Evolutionary conservation across 2,329 filamentous ascomycete species (phyloP), one percentile per base, ranked within the genome.

Genomic region (Cladosporium velox): DNA sequence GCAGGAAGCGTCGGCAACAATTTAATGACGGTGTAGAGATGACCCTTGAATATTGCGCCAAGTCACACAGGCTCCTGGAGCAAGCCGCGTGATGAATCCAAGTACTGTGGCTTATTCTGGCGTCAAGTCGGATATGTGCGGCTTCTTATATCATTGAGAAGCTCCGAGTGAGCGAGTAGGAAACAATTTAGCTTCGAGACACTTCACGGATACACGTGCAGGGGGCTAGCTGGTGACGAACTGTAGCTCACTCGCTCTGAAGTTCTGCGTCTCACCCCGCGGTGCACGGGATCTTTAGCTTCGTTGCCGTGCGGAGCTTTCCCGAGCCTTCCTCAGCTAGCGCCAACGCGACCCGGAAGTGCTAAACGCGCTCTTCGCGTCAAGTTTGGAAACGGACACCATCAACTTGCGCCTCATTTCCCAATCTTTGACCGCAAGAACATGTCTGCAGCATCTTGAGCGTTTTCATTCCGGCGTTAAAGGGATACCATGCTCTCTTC

Each of bases 401-500:
- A 15, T 28, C 60, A 55, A 55, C 49, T 63, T 30, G 15, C 60
- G 60, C 12, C 51, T 64, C 61, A 64, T 64, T 64, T 64, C 51
- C 49, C 59, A 54, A 12, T 38, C 14, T 24, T 38, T 51, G 21
- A 30, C 24, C 51, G 28, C 21, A n/a, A n/a, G 41, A 52, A 57
- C 51, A 64, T 64, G 61, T 32, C 12, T 64, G 61, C 61, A 44
- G 51, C 51, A 26, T 44, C 21, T 35, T 59, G 26, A 57, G 61
- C 61, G 61, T 55, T 57, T 34, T 18, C n/a, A 12, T 54, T 32
- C 26, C 44, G 51, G 51, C 35, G 51, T 64, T 47, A 14, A 32
- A 52, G 51, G 60, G 26, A 55, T 57, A 64, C 35, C 41, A 65
- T 67, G 66, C 64, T 66, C 30, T 64, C 64, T 59, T 47, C 66